Percentiles rank a stretch among this genome's conserved stretches.
Conservation (phyloP, 768 basidiomycete species). For the Mycena galopus region DNA sequence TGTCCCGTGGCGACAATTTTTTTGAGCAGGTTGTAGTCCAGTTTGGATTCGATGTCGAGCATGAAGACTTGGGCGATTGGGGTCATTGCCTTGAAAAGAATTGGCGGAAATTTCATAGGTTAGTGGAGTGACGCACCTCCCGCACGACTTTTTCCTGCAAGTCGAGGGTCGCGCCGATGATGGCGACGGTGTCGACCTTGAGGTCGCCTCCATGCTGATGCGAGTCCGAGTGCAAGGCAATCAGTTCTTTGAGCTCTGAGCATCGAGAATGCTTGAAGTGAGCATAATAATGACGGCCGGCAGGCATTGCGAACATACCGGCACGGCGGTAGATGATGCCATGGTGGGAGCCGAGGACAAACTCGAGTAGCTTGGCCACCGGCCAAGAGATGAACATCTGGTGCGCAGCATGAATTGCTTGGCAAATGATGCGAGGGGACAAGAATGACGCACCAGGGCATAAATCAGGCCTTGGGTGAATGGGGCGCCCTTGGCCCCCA, state of each 20-base stretch:
- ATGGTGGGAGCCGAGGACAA: conserved; percentile 84
- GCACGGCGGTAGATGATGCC: conserved; percentile 91
- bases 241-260: conserved; percentile 89
- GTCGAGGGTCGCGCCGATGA: conserved; percentile 91
- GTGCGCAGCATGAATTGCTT: conserved; percentile 16
- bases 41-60: conserved; percentile 85
- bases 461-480: conserved; percentile 78
- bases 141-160: conserved; percentile 88
- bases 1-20: conserved; percentile 84
- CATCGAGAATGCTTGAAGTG: too few relatives aligned
- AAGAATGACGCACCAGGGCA: conserved; percentile 62
- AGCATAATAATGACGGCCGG: not conserved
- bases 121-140: conserved; percentile 55
- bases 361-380: conserved; percentile 84
- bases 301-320: conserved; percentile 48
- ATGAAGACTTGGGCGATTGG: conserved; percentile 86
- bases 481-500: conserved; percentile 87
- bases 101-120: not conserved
- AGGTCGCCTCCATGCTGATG: conserved; percentile 85
- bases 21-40: conserved; percentile 85
- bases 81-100: conserved; percentile 74
- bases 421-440: not conserved
- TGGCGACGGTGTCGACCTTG: conserved; percentile 87
- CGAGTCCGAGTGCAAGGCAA: conserved; percentile 85
- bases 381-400: conserved; percentile 88